Conservation (phyloP, 768 basidiomycete species). For the Asterophora parasitica region DNA sequence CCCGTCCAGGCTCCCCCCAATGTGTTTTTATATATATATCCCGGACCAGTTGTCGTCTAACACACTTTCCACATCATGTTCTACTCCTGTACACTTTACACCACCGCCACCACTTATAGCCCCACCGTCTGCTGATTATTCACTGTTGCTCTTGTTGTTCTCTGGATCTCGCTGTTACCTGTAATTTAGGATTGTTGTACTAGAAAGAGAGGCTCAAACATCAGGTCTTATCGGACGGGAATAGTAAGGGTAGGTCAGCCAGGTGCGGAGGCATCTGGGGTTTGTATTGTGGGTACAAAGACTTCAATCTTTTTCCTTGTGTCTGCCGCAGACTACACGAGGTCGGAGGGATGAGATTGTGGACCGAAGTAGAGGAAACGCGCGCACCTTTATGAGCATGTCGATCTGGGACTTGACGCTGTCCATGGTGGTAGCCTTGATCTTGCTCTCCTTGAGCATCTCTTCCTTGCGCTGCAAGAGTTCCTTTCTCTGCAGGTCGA, state of each 20-base stretch:
- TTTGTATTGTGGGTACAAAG: constrained; percentile 45
- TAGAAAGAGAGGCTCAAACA: constrained; percentile 9
- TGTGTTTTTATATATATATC: constrained; percentile 17
- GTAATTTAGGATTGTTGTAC: constrained; percentile 19
- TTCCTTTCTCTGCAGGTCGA: constrained; percentile 67
- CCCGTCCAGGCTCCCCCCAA: constrained; percentile 7
- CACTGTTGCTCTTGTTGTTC: background rate
- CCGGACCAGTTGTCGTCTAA: constrained; percentile 8
- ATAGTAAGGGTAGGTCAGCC: constrained; percentile 6
- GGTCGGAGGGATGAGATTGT: constrained; percentile 10
- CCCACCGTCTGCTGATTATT: constrained; percentile 8
- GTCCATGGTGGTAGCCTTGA: constrained; percentile 69
- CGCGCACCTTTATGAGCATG: constrained; percentile 60
- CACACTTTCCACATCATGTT: background rate
- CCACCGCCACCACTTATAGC: constrained; percentile 4
- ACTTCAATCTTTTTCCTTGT: constrained; percentile 75
- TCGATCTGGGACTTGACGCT: constrained; percentile 77
- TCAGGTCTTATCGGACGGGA: background rate
- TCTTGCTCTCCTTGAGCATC: constrained; percentile 73
- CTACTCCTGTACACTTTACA: constrained; percentile 12
- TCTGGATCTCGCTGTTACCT: constrained; percentile 14
- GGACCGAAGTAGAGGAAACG: constrained; percentile 1
- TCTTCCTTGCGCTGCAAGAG: constrained; percentile 70
- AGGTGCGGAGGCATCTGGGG: constrained; percentile 13
- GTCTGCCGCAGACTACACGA: constrained; percentile 57